Evolutionary conservation across 768 basidiomycete genomes (phyloP), one percentile per base, ranked within the genome.

Genomic region (Hortiboletus flavorubellus): DNA sequence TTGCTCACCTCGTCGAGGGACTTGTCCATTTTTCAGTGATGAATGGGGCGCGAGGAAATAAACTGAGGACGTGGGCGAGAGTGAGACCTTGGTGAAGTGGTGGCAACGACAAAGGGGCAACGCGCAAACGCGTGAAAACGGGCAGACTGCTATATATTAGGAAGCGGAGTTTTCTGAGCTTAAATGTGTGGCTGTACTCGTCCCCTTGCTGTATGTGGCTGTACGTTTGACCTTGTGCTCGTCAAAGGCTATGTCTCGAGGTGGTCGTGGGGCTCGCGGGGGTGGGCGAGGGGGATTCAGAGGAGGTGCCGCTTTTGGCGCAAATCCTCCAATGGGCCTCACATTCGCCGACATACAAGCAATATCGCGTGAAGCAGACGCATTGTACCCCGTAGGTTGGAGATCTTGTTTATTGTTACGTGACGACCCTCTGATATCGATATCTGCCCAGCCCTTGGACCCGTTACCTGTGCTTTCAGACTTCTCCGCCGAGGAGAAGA

Each of bases 291-390:
- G 87, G 8, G 82, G 83, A 6, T 79, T 81, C 63, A 81, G 82
- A 18, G 81, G 83, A 29, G 74, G 69, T 14, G 65, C 71, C 29
- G 58, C 66, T 65, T 56, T 70, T 55, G 69, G 76, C 33, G 72
- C 74, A 42, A 69, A 80, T 37, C 85, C 83, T 3, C 88, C 89
- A 0, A 89, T 91, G 84, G 91, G 91, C 18, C 79, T 93, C 31
- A 84, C 86, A 7, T 89, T 88, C 66, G 81, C 86, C 41, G 91
- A 93, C 67, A 78, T 93, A 49, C 87, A 90, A 67, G 78, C 82
- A 46, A 72, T 92, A 65, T 86, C 88, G 16, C 77, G 86, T 54
- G 91, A 92, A 69, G 86, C 78, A 53, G 86, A 87, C 39, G 84
- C 84, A 30, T 73, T 91, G 67, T 93, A 91, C 75, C 91, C 91